phyloP scores from a whole-genome alignment of 768 basidiomycete genomes.

The Lentinula guzmanii region DNA sequence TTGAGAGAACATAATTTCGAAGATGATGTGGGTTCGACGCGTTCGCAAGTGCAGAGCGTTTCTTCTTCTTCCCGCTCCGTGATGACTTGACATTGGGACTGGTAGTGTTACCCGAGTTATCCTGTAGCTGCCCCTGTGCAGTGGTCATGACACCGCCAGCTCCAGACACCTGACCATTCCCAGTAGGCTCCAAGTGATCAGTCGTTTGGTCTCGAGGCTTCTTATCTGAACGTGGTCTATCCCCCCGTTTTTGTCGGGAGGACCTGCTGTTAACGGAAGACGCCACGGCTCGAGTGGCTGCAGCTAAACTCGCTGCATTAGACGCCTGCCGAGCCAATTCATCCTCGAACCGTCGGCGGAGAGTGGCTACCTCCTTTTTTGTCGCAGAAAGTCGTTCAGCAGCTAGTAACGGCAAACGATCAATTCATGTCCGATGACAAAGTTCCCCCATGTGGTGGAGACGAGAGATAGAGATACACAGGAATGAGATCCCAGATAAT shows the following conservation, averaged over 20 bases:
- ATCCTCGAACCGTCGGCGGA: constrained; percentile 65
- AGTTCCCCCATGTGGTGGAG: neutral
- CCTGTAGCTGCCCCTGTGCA: neutral
- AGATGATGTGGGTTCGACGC: constrained; percentile 95
- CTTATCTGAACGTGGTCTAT: constrained; percentile 27
- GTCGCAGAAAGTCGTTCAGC: constrained; percentile 66
- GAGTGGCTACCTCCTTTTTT: constrained; percentile 58
- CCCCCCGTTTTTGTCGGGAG: constrained; percentile 26
- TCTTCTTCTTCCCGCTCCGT: constrained; percentile 68
- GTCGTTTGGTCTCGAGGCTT: constrained; percentile 25
- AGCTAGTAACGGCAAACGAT: constrained; percentile 34
- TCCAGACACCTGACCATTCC: neutral
- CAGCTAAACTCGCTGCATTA: constrained; percentile 38
- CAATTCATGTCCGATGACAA: neutral
- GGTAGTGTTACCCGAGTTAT: neutral
- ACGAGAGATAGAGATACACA: neutral
- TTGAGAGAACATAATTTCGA: constrained; percentile 87
- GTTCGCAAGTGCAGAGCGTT: constrained; percentile 84
- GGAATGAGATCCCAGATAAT: neutral
- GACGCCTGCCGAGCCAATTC: constrained; percentile 66
- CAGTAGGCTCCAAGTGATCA: constrained; percentile 33
- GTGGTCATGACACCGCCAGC: neutral
- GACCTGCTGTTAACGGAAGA: constrained; percentile 23
- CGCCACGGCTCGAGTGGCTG: constrained; percentile 21
- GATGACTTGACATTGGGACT: neutral